Base-by-base conservation (phyloP, 1,284 basidiomycete species). In the Ustilago tritici region DNA sequence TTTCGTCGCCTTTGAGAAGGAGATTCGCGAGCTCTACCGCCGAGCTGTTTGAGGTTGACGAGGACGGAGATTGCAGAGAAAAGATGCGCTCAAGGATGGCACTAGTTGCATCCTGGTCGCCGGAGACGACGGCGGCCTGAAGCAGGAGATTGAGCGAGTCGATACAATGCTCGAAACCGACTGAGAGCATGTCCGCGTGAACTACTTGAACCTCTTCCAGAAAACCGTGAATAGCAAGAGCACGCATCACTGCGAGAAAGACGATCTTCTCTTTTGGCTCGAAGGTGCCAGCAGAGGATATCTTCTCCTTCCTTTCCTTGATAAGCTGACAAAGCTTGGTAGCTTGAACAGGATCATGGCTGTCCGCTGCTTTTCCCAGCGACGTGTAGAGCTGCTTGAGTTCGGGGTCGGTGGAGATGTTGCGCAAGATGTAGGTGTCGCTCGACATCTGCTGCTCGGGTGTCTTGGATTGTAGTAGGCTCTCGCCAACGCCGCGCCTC, bases 141-240 rank as follows among this genome's bases (percentile, higher is more conserved):
- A 82, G 62, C 14, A 79, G 3, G 10, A 56, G 43, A 38, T 82
- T 78, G 54, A 81, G 76, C 64, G 67, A 67, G 23, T 73, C 62
- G 36, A 78, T 66, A 56, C 69, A 62, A 6, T 69, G 36, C 9
- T 58, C 41, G 15, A 72, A 72, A 3, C 68, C 59, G 23, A 62
- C 71, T 3, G 57, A 31, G 14, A 74, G 58, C 75, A 81, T 80
- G 60, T 83, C 80, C 31, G 64, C 61, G 9, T 76, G 34, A n/a
- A 79, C 43, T 6, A 56, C 70, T n/a, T 62, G 41, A 0, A 58
- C 64, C 23, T 82, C 79, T 34, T 68, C 52, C 3, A 74, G 49
- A 15, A 72, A 40, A 0, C 76, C 80, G 9, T 77, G 69, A 32
- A 62, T 47, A 3, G 70, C 72, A 14, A 82, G 61, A 7, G 68